These are phyloP conservation scores for Quercus bicolor DNA, from an alignment of 306 rosid genomes.

Conservation along the genomic window DNA sequence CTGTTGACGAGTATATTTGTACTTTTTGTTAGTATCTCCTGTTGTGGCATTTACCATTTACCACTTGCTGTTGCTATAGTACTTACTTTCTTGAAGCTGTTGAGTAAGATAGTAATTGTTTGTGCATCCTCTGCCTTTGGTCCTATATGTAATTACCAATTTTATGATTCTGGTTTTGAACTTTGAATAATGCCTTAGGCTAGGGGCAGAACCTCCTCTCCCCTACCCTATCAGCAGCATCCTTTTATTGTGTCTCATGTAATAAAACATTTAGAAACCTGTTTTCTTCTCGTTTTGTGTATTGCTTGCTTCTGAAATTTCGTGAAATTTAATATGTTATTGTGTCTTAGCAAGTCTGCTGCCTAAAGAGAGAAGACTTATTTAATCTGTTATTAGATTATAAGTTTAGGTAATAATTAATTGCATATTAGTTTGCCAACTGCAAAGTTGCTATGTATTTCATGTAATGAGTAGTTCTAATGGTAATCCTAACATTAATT, in stretches of 20 bases:
- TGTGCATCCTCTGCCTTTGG: background rate
- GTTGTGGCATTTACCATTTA: background rate
- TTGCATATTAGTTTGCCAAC: background rate
- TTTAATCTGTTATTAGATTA: background rate
- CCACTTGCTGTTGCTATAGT: background rate
- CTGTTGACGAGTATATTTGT: background rate
- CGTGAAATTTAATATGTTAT: background rate
- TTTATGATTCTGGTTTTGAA: background rate
- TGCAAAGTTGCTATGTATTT: background rate
- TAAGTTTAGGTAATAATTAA: background rate
- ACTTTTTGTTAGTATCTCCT: constrained; percentile 10
- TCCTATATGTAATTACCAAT: background rate
- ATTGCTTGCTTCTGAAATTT: background rate
- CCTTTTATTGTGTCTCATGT: background rate
- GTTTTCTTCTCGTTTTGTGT: background rate
- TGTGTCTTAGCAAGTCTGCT: background rate
- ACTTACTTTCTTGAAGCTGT: background rate
- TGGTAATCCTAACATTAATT: background rate
- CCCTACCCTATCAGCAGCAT: background rate
- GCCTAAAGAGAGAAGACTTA: background rate
- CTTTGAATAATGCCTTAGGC: background rate
- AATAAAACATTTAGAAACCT: background rate
- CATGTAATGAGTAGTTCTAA: background rate
- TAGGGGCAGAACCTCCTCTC: background rate
- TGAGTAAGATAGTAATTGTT: background rate